Base-by-base conservation (phyloP, 2,329 filamentous ascomycete genomes). In the Cladorrhinum sp. region DNA sequence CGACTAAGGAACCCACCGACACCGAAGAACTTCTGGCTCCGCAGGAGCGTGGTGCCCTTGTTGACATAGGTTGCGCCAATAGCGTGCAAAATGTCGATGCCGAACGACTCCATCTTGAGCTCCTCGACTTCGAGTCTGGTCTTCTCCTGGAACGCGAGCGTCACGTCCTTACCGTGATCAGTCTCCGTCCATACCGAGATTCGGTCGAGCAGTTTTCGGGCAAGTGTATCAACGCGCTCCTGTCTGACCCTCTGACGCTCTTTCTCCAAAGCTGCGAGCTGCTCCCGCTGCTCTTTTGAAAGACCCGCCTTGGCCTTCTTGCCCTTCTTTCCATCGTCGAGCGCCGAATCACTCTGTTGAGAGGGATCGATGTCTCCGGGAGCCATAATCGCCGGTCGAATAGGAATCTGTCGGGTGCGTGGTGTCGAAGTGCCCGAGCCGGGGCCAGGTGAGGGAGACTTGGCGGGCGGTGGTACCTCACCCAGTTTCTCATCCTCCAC, bases 71-170 rank as follows among this genome's bases (percentile, higher is more conserved):
- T 96, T 68, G 90, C 83, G 16, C 95, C 95, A 70, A 99, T 96
- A 51, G 95, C 93, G 75, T 98, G 94, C 54, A 97, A 81, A 68
- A 98, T 98, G 65, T 99, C 95, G 48, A 99, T 82, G 56, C 95
- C 95, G 69, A 99, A 99, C 0, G 91, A 96, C 78, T 99, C 95
- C 92, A 99, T 99, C 82, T 98, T 99, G 69, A 99, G 81, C 73
- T 98, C 96, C 79, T 99, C 95, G 24, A 96, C 91, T 77, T 99
- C 95, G 46, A 98, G 86, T 46, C 88, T 86, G 67, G 91, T 97
- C 84, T 99, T 97, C 73, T 94, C 91, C 74, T 93, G 88, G 80
- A 98, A 99, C 0, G 95, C 91, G 61, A 79, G 80, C 33, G 94
- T 98, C 62, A 97, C 91, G 68, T 96, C 92, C 14, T 77, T 64